These are phyloP conservation scores for Rosellinia necatrix DNA, from an alignment of 2,329 filamentous ascomycete genomes.

Conservation along the genomic window DNA sequence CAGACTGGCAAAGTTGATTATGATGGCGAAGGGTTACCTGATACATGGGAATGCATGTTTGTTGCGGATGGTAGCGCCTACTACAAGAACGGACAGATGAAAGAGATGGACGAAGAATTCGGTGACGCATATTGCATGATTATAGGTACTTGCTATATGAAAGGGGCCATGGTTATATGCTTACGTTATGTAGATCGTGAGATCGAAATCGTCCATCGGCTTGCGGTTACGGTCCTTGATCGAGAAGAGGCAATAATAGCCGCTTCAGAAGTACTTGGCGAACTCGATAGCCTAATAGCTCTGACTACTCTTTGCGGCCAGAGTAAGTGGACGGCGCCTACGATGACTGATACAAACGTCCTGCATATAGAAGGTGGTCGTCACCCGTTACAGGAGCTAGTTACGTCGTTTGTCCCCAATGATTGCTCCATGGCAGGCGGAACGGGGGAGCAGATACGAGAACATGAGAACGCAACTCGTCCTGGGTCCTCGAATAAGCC, in stretches of 20 bases:
- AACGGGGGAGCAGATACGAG: slow-evolving; percentile 37
- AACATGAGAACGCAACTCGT: slow-evolving; percentile 8
- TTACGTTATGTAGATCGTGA: slow-evolving; percentile 67
- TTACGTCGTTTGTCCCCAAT: slow-evolving; percentile 84
- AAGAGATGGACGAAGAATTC: slow-evolving; percentile 76
- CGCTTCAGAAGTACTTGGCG: slow-evolving; percentile 81
- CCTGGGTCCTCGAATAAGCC: slow-evolving; percentile 18
- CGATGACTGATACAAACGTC: slow-evolving; percentile 70
- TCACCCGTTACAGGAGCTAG: slow-evolving; percentile 85
- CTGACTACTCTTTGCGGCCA: slow-evolving; percentile 76
- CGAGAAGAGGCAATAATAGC: slow-evolving; percentile 68
- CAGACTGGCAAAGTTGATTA: slow-evolving; percentile 64
- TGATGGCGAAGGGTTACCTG: slow-evolving; percentile 61
- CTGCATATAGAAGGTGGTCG: slow-evolving; percentile 78
- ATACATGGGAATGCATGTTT: slow-evolving; percentile 80
- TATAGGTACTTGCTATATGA: slow-evolving; percentile 61
- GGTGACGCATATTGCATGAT: slow-evolving; percentile 88
- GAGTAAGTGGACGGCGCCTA: slow-evolving; percentile 73
- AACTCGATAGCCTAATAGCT: slow-evolving; percentile 84
- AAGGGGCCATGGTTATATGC: background rate
- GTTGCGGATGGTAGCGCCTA: slow-evolving; percentile 72
- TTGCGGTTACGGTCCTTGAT: slow-evolving; percentile 72
- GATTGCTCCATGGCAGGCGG: slow-evolving; percentile 73
- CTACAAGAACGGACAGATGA: slow-evolving; percentile 86
- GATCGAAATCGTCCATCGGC: slow-evolving; percentile 81